phyloP scores from a whole-genome alignment of 192 early-diverging fungal species.

The Linnemannia schmuckeri region DNA sequence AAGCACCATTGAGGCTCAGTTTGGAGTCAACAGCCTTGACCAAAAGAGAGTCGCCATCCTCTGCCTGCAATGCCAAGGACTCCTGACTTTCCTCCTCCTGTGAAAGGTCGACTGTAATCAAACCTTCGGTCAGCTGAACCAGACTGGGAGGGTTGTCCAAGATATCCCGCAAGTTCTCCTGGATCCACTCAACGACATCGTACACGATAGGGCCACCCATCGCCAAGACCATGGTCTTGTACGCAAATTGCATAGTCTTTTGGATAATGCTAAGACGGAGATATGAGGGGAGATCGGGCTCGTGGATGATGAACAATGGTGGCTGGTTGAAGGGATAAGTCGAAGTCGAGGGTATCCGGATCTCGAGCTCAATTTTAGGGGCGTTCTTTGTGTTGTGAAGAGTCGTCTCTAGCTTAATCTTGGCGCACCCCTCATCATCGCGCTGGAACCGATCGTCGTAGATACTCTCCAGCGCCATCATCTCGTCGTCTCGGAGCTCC shows the following conservation, averaged over 20 bases:
- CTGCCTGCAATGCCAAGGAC: slow-evolving; percentile 11
- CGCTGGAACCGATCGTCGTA: slow-evolving; percentile 69
- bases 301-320: slow-evolving; percentile 73
- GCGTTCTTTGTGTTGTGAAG: slow-evolving; percentile 43
- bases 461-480: slow-evolving; percentile 75
- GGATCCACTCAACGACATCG: slow-evolving; percentile 70
- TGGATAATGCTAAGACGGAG: slow-evolving; percentile 71
- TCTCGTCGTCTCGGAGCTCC: slow-evolving; percentile 67
- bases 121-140: slow-evolving; percentile 56
- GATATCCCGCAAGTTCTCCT: slow-evolving; percentile 62
- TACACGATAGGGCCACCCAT: slow-evolving; percentile 69
- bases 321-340: slow-evolving; percentile 78
- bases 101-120: slow-evolving; percentile 34
- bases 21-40: slow-evolving; percentile 15
- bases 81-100: slow-evolving; percentile 42
- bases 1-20: background rate
- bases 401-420: slow-evolving; percentile 49
- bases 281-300: slow-evolving; percentile 77
- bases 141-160: slow-evolving; percentile 65
- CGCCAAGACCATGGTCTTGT: slow-evolving; percentile 50
- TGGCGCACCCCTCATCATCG: slow-evolving; percentile 18
- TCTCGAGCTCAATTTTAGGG: slow-evolving; percentile 66
- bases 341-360: slow-evolving; percentile 69
- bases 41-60: slow-evolving; percentile 7
- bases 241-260: slow-evolving; percentile 62